Evolutionary conservation across 2,329 filamentous ascomycete species (phyloP).

Genomic region (Trichoderma simmonsii): DNA sequence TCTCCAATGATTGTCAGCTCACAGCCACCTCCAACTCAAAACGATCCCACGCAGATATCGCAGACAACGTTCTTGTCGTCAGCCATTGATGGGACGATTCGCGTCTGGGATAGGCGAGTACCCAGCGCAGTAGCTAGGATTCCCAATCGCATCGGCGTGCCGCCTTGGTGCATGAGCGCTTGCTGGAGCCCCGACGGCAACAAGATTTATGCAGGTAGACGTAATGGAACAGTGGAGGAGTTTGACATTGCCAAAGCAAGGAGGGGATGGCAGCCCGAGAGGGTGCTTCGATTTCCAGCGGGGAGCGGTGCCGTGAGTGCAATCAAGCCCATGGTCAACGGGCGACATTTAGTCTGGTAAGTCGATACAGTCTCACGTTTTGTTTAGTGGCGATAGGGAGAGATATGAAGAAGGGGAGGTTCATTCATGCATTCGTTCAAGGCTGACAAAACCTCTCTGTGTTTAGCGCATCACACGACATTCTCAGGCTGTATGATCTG

Average conservation of each 20-base stretch:
- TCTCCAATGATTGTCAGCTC: slow-evolving; percentile 35
- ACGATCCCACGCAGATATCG: slow-evolving; percentile 58
- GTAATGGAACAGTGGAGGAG: slow-evolving; percentile 93
- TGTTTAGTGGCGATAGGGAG: neutral
- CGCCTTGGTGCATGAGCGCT: slow-evolving; percentile 96
- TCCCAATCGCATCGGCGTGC: slow-evolving; percentile 67
- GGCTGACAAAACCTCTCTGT: neutral
- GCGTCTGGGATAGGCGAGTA: slow-evolving; percentile 88
- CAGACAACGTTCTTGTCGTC: slow-evolving; percentile 85
- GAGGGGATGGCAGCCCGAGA: slow-evolving; percentile 66
- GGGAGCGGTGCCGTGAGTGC: slow-evolving; percentile 89
- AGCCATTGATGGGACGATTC: slow-evolving; percentile 79
- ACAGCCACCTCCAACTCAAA: slow-evolving; percentile 37
- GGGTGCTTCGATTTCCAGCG: slow-evolving; percentile 81
- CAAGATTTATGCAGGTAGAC: slow-evolving; percentile 84
- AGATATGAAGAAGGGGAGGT: neutral
- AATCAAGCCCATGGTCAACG: slow-evolving; percentile 87
- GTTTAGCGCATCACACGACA: slow-evolving; percentile 80
- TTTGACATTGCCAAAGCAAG: slow-evolving; percentile 77
- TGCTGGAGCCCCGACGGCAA: slow-evolving; percentile 97
- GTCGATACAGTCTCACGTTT: slow-evolving; percentile 19
- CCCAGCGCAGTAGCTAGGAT: slow-evolving; percentile 77
- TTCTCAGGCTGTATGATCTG: slow-evolving; percentile 88
- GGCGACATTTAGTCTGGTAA: slow-evolving; percentile 79
- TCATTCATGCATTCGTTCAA: neutral